Base-by-base conservation (phyloP, 1,284 basidiomycete species). In the Ustilago lituana region DNA sequence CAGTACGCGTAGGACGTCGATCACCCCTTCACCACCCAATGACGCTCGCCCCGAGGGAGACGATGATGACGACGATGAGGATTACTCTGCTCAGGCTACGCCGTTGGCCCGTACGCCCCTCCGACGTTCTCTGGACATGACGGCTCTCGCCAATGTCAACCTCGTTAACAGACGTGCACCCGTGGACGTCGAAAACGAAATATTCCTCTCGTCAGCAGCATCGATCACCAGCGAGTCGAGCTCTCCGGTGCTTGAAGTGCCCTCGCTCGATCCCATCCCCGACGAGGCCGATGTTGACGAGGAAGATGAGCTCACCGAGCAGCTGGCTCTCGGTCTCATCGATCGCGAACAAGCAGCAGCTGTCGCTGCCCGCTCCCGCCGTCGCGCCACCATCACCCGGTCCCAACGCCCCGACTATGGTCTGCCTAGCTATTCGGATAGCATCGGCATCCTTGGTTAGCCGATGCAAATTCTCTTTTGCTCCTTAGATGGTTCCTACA, bases 211-310 rank as follows among this genome's bases (percentile, higher is more conserved):
- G 1, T 50, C 56, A 0, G 60, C 61, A 10, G 56, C 54, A 15
- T 51, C 59, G 8, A 44, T 45, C 32, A 38, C 44, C 17, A 53
- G 55, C 57, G 33, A 58, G 5, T 58, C 59, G 15, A 50, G 61
- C 41, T 61, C 54, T 11, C 15, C 53, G 22, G 48, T 45, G 5
- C 39, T 69, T 23, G 66, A 59, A 29, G 51, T 70, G 14, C 67
- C 67, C 17, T 65, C 67, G 12, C 67, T 70, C 36, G 67, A 70
- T 27, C 62, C 68, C 24, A 62, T 71, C 29, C 63, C 62, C 5
- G 59, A 71, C 31, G 68, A 71, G 24, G 54, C 58, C 23, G 68
- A 66, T 17, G 47, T 60, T 6, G 59, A 63, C 39, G 57, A 62
- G 14, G 63, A 66, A 35, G 68, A 71, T 17, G 55, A 71, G 29